Base-by-base conservation (phyloP, 345 rosid species). In the Pistacia vera region DNA sequence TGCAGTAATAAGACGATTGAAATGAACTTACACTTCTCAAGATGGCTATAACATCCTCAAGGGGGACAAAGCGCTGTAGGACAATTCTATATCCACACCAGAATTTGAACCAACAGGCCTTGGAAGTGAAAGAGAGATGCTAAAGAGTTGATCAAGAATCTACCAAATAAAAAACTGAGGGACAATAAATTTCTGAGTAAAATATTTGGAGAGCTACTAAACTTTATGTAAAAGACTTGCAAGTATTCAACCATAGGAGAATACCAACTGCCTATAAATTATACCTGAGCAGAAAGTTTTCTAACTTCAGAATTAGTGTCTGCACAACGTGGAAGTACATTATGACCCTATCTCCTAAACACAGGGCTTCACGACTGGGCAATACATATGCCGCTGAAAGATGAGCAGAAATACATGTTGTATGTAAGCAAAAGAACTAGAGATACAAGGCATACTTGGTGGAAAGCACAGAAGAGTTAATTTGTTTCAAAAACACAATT, bases 321-420 rank as follows among this genome's bases (percentile, higher is more conserved):
- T 56, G 97, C 98, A 85, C 99, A 95, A 73, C 99, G 96, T 74
- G 99, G 98, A 68, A 95, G 98, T 95, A 95, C 71, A 82, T 84
- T 56, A 95, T 90, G 76, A 93, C 92, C 70, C 99, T 92, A 79
- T 95, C 96, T 70, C 99, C 99, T 90, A 95, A 77, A 83, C 87
- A 93, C 63, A 95, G 87, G 68, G 96, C 93, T 84, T 90, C 96
- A 78, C 98, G 98, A 72, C 91, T 94, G 72, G 99, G 99, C 85
- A 90, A 85, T 59, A 93, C 91, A 86, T 88, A 95, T 59, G 92
- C 98, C 55, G 91, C 99, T 95, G 85, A 82, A 66, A 75, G 73
- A 78, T 68, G 20, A 70, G 76, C 64, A 78, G 73, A 82, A 72
- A 30, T 13, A 77, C 75, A 60, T 58, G 55, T 67, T 54, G 51